These are phyloP conservation scores for Eucommia ulmoides DNA, from an alignment of 257 asterid genomes.

Conservation along the genomic window DNA sequence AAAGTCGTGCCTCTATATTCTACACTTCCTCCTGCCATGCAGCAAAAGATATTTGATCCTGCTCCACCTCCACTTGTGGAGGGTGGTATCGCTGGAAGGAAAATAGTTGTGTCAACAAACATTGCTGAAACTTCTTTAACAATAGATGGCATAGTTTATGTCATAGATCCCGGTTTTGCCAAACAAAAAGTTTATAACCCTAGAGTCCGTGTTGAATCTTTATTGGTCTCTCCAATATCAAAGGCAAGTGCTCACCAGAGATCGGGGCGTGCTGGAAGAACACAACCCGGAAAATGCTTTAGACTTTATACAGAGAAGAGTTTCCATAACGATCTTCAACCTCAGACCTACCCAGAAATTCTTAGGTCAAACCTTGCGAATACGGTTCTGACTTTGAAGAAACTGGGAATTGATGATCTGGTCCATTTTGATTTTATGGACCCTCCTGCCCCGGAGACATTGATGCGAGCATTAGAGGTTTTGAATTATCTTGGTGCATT, in stretches of 20 bases:
- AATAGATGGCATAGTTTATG: conserved; percentile 95
- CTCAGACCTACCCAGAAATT: conserved; percentile 93
- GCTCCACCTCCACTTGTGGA: conserved; percentile 89
- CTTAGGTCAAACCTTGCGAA: conserved; percentile 83
- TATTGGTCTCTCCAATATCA: conserved; percentile 95
- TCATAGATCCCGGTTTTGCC: conserved; percentile 93
- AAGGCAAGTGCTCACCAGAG: conserved; percentile 99
- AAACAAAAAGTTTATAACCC: conserved; percentile 94
- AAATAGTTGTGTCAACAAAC: conserved; percentile 88
- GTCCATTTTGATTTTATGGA: conserved; percentile 99
- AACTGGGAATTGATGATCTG: conserved; percentile 82
- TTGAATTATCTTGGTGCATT: conserved; percentile 90
- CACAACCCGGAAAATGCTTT: conserved; percentile 95
- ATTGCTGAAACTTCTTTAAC: conserved; percentile 97
- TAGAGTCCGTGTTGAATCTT: conserved; percentile 82
- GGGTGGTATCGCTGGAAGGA: conserved; percentile 94
- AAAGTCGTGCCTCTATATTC: conserved; percentile 87
- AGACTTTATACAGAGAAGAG: conserved; percentile 91
- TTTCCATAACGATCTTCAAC: conserved; percentile 76
- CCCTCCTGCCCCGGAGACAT: conserved; percentile 97
- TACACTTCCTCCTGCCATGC: conserved; percentile 97
- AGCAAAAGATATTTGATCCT: conserved; percentile 90
- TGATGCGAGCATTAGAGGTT: conserved; percentile 91
- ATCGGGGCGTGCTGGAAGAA: conserved; percentile 99
- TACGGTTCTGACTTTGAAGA: conserved; percentile 85